Base-by-base conservation (phyloP, 139 green algal species). In the Coccomyxa sp. region DNA sequence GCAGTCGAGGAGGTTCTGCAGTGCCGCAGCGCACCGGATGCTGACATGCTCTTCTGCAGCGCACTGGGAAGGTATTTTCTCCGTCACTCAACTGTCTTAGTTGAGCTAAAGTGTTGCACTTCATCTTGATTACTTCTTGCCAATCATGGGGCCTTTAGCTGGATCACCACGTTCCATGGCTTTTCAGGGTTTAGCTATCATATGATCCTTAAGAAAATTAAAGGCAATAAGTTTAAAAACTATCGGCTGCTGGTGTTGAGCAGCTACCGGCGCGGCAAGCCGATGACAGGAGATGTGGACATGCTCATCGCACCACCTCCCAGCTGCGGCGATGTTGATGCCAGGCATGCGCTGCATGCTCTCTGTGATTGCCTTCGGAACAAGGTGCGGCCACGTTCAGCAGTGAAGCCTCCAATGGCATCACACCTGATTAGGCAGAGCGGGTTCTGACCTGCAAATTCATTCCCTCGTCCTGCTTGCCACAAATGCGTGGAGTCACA, bases 1-100 rank as follows among this genome's bases (percentile, higher is more conserved):
- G 66, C 78, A 0, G 82, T 82, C 13, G 66, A 89, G 11, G 87
- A 90, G 0, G 60, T 80, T 3, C 63, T 71, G 63, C 63, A 71
- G 18, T 71, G 63, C 63, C 63, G 63, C 63, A 25, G 21, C 1
- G 63, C 63, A 25, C 63, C 18, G 18, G 63, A 71, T 11, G 63
- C 63, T 9, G 18, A 21, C 18, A 71, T 25, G 63, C 63, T 71
- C 63, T 71, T 71, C 63, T 71, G 63, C 63, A 28, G 21, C 21
- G 63, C 63, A 28, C 18, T 71, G 7, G 63, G 63, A 21, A 71
- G 63, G 63, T 71, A 1, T 71, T 3, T 21, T 3, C 18, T 68
- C 18, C 9, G 18, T 71, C 63, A 71, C 21, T 15, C 63, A n/a
- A n/a, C n/a, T n/a, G n/a, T n/a, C n/a, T n/a, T n/a, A n/a, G 18